These are phyloP conservation scores for Pleurostoma richardsiae DNA, from an alignment of 2,329 filamentous ascomycete species.

Conservation along the genomic window DNA sequence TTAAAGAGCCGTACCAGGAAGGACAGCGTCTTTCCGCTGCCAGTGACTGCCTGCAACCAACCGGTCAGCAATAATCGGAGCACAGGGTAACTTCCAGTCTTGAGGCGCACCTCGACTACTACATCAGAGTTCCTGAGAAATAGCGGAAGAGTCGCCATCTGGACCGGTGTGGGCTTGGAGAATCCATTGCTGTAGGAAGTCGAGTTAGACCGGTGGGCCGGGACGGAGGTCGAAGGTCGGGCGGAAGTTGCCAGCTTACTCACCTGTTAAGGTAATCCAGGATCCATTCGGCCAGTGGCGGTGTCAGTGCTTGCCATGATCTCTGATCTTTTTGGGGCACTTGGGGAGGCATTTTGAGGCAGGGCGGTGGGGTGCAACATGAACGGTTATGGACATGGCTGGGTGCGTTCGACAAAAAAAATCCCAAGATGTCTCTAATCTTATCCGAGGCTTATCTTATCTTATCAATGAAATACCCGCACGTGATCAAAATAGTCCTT, in stretches of 20 bases:
- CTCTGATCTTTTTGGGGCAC: slow-evolving; percentile 32
- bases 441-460: too few relatives aligned
- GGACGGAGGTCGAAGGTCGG: too few relatives aligned
- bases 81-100: too few relatives aligned
- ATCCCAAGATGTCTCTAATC: too few relatives aligned
- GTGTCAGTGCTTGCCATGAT: slow-evolving; percentile 65
- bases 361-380: too few relatives aligned
- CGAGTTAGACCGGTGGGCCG: not conserved
- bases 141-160: slow-evolving; percentile 83
- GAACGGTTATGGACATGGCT: too few relatives aligned
- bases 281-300: slow-evolving; percentile 75
- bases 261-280: slow-evolving; percentile 61
- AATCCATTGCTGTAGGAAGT: slow-evolving; percentile 71
- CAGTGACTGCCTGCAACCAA: slow-evolving; percentile 60
- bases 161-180: slow-evolving; percentile 85
- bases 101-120: slow-evolving; percentile 60
- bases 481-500: too few relatives aligned
- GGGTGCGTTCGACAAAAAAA: too few relatives aligned
- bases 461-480: too few relatives aligned
- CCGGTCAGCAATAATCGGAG: too few relatives aligned
- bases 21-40: slow-evolving; percentile 83
- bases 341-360: too few relatives aligned
- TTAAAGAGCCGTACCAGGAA: slow-evolving; percentile 43
- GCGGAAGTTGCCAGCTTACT: too few relatives aligned
- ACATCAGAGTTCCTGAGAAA: slow-evolving; percentile 90